These are phyloP conservation scores for Neofusicoccum parvum DNA, from an alignment of 2,329 filamentous ascomycete species.

Conservation along the genomic window DNA sequence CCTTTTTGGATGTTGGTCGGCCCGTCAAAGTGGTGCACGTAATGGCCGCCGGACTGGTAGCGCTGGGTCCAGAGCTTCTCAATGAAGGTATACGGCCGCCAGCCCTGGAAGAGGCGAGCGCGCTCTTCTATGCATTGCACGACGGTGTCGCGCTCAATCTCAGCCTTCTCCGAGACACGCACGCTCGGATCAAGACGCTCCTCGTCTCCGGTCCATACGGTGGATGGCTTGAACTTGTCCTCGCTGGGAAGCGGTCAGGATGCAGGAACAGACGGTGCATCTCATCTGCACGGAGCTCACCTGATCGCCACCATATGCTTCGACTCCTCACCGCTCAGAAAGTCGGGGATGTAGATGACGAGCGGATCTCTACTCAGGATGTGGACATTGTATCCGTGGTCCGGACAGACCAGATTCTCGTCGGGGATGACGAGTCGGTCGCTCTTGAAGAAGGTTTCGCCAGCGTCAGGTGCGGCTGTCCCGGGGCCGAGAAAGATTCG, in stretches of 20 bases:
- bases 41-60: constrained; percentile 61
- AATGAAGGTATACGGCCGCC: constrained; percentile 59
- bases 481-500: constrained; percentile 25
- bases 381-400: constrained; percentile 46
- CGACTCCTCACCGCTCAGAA: constrained; percentile 52
- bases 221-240: constrained; percentile 56
- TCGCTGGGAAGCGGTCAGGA: constrained; percentile 35
- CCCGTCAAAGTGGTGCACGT: constrained; percentile 59
- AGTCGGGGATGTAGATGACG: constrained; percentile 61
- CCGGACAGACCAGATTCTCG: constrained; percentile 39
- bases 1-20: constrained; percentile 8
- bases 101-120: constrained; percentile 62
- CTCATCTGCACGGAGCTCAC: constrained; percentile 37
- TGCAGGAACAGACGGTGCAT: neutral
- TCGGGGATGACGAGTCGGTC: constrained; percentile 45
- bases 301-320: constrained; percentile 56
- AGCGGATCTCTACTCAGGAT: constrained; percentile 57
- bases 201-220: constrained; percentile 53
- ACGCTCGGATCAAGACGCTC: constrained; percentile 52
- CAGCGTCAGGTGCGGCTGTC: neutral
- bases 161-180: constrained; percentile 57
- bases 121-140: constrained; percentile 63
- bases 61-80: constrained; percentile 64
- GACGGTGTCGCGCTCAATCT: constrained; percentile 41
- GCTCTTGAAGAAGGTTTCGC: constrained; percentile 30